Percentiles rank a stretch among this genome's conserved stretches.
Evolutionary conservation across 2,329 filamentous ascomycete genomes (phyloP).

Genomic region (Metarhizium anisopliae): DNA sequence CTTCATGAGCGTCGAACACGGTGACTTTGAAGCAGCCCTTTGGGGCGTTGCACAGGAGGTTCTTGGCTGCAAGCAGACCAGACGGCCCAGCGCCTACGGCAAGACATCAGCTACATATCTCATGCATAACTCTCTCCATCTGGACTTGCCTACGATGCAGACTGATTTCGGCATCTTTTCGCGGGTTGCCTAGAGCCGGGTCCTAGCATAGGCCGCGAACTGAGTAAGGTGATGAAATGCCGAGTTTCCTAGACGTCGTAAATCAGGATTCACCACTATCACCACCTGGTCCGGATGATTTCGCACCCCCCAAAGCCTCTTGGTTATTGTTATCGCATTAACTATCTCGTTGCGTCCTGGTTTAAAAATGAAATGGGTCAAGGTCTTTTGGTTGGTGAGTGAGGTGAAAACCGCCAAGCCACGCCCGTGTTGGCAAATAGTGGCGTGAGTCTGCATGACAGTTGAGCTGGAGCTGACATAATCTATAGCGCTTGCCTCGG

Average conservation of each 20-base stretch:
- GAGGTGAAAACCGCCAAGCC: too few relatives aligned
- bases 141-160: conserved; percentile 29
- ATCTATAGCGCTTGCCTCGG: too few relatives aligned
- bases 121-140: neutral
- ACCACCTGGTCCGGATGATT: neutral
- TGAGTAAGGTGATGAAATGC: neutral
- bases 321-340: too few relatives aligned
- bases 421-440: too few relatives aligned
- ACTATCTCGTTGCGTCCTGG: too few relatives aligned
- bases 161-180: conserved; percentile 29
- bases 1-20: conserved; percentile 56
- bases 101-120: neutral
- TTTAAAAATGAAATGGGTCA: too few relatives aligned
- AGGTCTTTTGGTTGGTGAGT: too few relatives aligned
- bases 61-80: conserved; percentile 63
- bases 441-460: too few relatives aligned
- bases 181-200: neutral
- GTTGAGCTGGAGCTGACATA: too few relatives aligned
- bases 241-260: neutral
- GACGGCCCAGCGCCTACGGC: conserved; percentile 56
- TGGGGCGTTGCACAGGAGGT: conserved; percentile 52
- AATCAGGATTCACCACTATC: neutral
- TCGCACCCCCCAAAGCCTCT: too few relatives aligned
- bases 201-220: neutral
- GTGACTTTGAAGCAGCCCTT: conserved; percentile 54